Evolutionary conservation across 768 basidiomycete species (phyloP).

Genomic region (Saitozyma sp.): DNA sequence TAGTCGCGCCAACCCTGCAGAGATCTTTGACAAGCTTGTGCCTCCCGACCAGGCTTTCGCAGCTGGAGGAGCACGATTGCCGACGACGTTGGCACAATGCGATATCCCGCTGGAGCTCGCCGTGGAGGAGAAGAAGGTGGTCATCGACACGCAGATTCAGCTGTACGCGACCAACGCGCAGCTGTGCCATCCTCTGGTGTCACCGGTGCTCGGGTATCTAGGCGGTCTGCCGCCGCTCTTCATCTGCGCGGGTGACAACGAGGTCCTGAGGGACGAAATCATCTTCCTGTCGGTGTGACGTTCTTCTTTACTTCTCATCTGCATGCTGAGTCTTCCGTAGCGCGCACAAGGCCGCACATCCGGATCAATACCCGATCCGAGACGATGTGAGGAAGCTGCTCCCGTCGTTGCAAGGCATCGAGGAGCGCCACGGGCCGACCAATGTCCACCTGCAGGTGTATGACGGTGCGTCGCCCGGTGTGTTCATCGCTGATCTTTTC

Average conservation of each 20-base stretch:
- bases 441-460: constrained; percentile 90
- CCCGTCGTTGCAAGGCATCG: constrained; percentile 50
- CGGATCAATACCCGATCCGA: constrained; percentile 67
- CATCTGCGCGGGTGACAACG: constrained; percentile 81
- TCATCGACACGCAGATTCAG: constrained; percentile 68
- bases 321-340: constrained; percentile 26
- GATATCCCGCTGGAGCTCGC: constrained; percentile 36
- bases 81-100: constrained; percentile 39
- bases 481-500: constrained; percentile 3
- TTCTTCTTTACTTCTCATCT: neutral
- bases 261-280: constrained; percentile 88
- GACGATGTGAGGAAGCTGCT: constrained; percentile 57
- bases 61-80: neutral
- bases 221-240: constrained; percentile 87
- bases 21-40: constrained; percentile 12
- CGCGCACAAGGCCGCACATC: constrained; percentile 89
- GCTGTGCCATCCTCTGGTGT: constrained; percentile 59
- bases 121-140: constrained; percentile 52
- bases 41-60: constrained; percentile 2
- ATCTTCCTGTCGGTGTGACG: constrained; percentile 64
- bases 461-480: constrained; percentile 61
- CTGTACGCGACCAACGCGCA: constrained; percentile 80
- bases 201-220: constrained; percentile 72
- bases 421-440: constrained; percentile 58
- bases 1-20: constrained; percentile 43